These are phyloP conservation scores for Ehretia macrophylla DNA, from an alignment of 257 asterid genomes.

Conservation along the genomic window DNA sequence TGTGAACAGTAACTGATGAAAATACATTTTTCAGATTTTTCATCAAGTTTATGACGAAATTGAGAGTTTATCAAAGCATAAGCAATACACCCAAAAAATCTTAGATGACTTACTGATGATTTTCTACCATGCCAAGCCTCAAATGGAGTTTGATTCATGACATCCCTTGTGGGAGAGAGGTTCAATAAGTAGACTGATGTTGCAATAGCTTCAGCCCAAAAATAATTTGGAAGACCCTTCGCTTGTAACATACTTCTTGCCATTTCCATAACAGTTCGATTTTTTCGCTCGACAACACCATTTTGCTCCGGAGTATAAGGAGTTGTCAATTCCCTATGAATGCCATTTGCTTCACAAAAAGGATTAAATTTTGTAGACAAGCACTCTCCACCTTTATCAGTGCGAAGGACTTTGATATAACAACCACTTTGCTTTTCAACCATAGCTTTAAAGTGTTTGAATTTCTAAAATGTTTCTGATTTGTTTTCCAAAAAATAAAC, in stretches of 20 bases:
- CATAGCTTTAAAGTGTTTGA: background rate
- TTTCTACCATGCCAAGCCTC: background rate
- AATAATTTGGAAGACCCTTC: background rate
- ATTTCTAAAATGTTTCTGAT: conserved; percentile 1
- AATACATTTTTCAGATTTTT: background rate
- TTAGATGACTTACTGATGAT: conserved; percentile 1
- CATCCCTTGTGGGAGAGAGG: background rate
- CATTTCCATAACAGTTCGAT: background rate
- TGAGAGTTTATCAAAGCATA: background rate
- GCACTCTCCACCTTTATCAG: background rate
- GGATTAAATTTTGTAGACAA: background rate
- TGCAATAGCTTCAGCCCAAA: conserved; percentile 5
- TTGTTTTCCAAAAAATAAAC: conserved; percentile 6
- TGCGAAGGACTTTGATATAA: background rate
- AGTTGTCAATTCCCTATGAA: background rate
- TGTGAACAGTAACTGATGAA: background rate
- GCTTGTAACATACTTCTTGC: background rate
- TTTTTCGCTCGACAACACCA: background rate
- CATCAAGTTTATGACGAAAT: background rate
- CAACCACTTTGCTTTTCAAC: background rate
- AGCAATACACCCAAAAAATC: background rate
- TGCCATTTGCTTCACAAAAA: conserved; percentile 9
- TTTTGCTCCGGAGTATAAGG: conserved; percentile 9
- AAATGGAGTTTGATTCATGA: background rate
- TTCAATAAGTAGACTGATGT: conserved; percentile 2